These are phyloP conservation scores for Rhodofomes roseus DNA, from an alignment of 1,284 basidiomycete species.

Conservation along the genomic window DNA sequence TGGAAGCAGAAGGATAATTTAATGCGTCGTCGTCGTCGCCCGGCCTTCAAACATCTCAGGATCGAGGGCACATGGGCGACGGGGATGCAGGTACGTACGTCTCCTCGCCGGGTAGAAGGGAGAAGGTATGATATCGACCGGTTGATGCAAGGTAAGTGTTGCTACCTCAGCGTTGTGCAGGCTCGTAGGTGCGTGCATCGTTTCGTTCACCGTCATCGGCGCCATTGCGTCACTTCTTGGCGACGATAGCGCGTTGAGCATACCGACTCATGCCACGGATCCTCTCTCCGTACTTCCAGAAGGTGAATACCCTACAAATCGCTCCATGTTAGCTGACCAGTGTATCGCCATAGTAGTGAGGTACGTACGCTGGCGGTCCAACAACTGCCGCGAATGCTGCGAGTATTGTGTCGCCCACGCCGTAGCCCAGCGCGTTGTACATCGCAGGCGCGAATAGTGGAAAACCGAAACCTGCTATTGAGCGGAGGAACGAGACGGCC, in stretches of 20 bases:
- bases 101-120: neutral
- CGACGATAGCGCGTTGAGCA: conserved; percentile 6
- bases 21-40: no score
- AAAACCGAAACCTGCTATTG: conserved; percentile 61
- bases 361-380: conserved; percentile 58
- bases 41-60: no score
- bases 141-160: neutral
- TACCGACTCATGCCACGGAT: conserved; percentile 35
- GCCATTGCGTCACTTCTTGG: neutral
- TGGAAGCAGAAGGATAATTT: no score
- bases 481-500: conserved; percentile 51
- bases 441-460: conserved; percentile 65
- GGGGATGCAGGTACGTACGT: neutral
- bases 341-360: neutral
- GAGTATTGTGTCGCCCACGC: conserved; percentile 58
- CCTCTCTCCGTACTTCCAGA: conserved; percentile 47
- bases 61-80: no score
- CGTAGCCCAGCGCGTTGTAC: conserved; percentile 58
- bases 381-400: conserved; percentile 49
- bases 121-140: no score
- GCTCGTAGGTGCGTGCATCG: neutral
- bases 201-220: neutral
- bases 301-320: conserved; percentile 40
- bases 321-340: neutral
- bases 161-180: neutral